Evolutionary conservation across 176 grass and related monocot genomes (phyloP).

Genomic region (Hsuehochloa calcarea): DNA sequence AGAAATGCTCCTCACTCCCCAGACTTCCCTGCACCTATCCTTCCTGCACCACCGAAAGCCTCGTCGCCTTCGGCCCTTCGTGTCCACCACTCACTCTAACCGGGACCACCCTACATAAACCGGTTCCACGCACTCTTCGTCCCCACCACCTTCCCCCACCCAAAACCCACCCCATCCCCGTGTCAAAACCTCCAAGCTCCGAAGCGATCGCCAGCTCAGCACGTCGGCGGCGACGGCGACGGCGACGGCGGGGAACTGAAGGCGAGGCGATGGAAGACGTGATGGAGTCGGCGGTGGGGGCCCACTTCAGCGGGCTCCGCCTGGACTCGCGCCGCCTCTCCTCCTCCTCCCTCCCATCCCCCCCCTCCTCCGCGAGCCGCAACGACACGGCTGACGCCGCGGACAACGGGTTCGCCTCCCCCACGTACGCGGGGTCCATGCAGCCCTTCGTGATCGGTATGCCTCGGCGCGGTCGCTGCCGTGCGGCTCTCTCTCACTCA

Average conservation of each 20-base stretch:
- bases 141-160: constrained; percentile 8
- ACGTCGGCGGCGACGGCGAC: background rate
- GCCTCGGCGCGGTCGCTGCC: background rate
- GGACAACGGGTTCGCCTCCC: constrained; percentile 3
- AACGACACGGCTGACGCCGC: constrained; percentile 8
- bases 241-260: background rate
- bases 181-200: constrained; percentile 61
- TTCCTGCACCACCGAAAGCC: background rate
- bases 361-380: constrained; percentile 45
- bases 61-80: background rate
- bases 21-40: background rate
- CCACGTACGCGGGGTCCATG: background rate
- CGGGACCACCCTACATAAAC: constrained; percentile 14
- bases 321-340: constrained; percentile 52
- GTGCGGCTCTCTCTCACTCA: background rate
- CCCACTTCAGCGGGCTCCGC: constrained; percentile 96
- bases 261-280: constrained; percentile 57
- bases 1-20: background rate
- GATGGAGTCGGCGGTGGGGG: constrained; percentile 72
- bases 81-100: background rate
- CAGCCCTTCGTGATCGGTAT: constrained; percentile 90
- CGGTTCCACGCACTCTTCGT: background rate
- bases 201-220: constrained; percentile 43
- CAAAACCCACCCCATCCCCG: constrained; percentile 41
- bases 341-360: constrained; percentile 41